phyloP scores from a whole-genome alignment of 495 filamentous ascomycete genomes.

The Tuber magnatum region DNA sequence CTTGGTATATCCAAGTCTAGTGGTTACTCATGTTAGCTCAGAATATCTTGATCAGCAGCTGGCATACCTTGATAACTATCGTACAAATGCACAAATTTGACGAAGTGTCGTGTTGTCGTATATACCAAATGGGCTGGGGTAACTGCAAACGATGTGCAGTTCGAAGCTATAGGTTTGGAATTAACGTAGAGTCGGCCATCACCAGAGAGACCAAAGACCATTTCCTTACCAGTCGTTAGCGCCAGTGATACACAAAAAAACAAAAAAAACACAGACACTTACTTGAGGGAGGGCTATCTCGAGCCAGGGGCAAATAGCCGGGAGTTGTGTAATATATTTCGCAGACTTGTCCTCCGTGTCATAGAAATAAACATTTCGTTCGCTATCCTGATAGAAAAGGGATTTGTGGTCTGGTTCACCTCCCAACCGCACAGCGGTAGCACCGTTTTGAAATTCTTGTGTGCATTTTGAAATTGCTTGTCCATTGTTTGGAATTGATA shows the following conservation, averaged over 20 bases:
- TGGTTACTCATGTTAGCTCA: constrained; percentile 20
- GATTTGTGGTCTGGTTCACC: constrained; percentile 38
- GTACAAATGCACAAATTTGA: constrained; percentile 83
- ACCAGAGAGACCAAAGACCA: constrained; percentile 59
- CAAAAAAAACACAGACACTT: constrained; percentile 9
- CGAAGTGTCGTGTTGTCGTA: constrained; percentile 79
- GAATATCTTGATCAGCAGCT: not conserved
- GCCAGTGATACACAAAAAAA: not conserved
- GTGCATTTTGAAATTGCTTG: constrained; percentile 17
- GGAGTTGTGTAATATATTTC: constrained; percentile 43
- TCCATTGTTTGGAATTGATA: constrained; percentile 21
- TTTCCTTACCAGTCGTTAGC: constrained; percentile 14
- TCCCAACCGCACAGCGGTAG: constrained; percentile 29
- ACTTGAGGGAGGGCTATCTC: constrained; percentile 42
- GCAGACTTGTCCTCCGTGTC: constrained; percentile 28
- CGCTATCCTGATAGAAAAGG: constrained; percentile 41
- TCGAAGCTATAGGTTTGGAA: constrained; percentile 61
- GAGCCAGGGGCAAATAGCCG: constrained; percentile 50
- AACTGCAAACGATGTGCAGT: constrained; percentile 82
- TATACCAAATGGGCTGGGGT: constrained; percentile 80
- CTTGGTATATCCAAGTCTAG: constrained; percentile 67
- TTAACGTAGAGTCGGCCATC: constrained; percentile 75
- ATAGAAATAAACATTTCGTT: constrained; percentile 40
- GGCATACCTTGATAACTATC: constrained; percentile 56
- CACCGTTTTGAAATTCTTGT: constrained; percentile 25